These are phyloP conservation scores for Nitzschia inconspicua DNA, from an alignment of 108 stramenopile species.

Conservation along the genomic window DNA sequence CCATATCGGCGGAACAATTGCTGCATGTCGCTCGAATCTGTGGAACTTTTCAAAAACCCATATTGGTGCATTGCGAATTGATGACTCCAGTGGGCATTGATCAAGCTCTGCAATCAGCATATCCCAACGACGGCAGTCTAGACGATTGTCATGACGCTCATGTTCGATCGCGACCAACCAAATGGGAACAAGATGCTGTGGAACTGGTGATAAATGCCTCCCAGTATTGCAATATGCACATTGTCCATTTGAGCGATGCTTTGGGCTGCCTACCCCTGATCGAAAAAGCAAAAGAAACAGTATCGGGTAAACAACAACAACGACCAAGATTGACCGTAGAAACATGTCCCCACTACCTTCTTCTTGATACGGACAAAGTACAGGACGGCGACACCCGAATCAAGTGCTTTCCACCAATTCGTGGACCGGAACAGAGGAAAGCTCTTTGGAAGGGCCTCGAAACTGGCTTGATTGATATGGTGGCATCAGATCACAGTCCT, in stretches of 20 bases:
- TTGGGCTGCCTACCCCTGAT: slow-evolving; percentile 33
- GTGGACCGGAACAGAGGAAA: slow-evolving; percentile 16
- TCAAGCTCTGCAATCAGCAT: neutral
- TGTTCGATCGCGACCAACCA: slow-evolving; percentile 16
- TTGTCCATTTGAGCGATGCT: slow-evolving; percentile 45
- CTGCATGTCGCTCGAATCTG: slow-evolving; percentile 26
- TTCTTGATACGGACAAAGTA: slow-evolving; percentile 26
- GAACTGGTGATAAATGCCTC: slow-evolving; percentile 26
- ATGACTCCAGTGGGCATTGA: slow-evolving; percentile 17
- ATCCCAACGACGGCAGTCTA: neutral
- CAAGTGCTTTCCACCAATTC: slow-evolving; percentile 49
- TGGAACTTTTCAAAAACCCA: slow-evolving; percentile 22
- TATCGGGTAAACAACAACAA: neutral
- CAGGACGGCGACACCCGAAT: slow-evolving; percentile 28
- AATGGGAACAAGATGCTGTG: slow-evolving; percentile 45
- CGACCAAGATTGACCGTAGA: slow-evolving; percentile 26
- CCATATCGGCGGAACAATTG: slow-evolving; percentile 20
- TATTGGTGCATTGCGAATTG: slow-evolving; percentile 28
- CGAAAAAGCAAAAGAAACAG: slow-evolving; percentile 15
- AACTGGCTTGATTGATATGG: slow-evolving; percentile 30
- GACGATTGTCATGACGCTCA: slow-evolving; percentile 18
- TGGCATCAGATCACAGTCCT: slow-evolving; percentile 50
- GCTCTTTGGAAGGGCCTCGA: slow-evolving; percentile 27
- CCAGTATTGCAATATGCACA: slow-evolving; percentile 31
- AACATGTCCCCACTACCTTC: slow-evolving; percentile 43